Evolutionary conservation across 768 basidiomycete species (phyloP), one percentile per base, ranked within the genome.

Genomic region (Flagelloscypha sp.): DNA sequence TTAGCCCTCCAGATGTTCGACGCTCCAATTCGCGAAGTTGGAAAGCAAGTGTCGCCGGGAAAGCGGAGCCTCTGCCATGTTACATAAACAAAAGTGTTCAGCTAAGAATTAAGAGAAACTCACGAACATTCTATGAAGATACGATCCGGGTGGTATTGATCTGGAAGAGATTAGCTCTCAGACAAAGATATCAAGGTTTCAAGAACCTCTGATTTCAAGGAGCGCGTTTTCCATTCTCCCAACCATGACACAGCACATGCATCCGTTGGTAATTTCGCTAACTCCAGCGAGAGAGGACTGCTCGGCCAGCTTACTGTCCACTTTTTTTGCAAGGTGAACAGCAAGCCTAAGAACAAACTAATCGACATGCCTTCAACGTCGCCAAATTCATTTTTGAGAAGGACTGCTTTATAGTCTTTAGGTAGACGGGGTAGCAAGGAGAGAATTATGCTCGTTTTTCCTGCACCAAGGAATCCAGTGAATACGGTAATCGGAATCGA

Each of bases 121-220:
- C 52, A 90, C 88, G 89, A 93, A 68, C 85, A 87, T 61, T 97
- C 93, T 41, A 97, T 88, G 47, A 97, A 81, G 48, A 97, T 92
- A 24, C 93, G 70, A 58, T 97, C 89, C 2, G 92, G 90, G 13
- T 67, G 61, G 57, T 72, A 90, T 43, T 78, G 85, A 24, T 93
- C 87, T 89, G 45, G 25, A 7, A 27, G 19, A 9, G 27, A 31
- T n/a, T n/a, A 17, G 33, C 22, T 10, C 18, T 41, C 4, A 28
- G 25, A 13, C 12, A 21, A 11, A 25, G 13, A 42, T 22, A 28
- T 25, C 15, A 30, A 16, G 13, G 17, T 9, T n/a, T 11, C 27
- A 24, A 52, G 56, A 47, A 79, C 84, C 83, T 63, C 79, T 69
- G 41, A 97, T 93, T 54, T 95, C 93, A 20, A 90, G 53, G 27